These are phyloP conservation scores for Blepharisma undulans DNA, from an alignment of 169 alveolate species.

Conservation along the genomic window DNA sequence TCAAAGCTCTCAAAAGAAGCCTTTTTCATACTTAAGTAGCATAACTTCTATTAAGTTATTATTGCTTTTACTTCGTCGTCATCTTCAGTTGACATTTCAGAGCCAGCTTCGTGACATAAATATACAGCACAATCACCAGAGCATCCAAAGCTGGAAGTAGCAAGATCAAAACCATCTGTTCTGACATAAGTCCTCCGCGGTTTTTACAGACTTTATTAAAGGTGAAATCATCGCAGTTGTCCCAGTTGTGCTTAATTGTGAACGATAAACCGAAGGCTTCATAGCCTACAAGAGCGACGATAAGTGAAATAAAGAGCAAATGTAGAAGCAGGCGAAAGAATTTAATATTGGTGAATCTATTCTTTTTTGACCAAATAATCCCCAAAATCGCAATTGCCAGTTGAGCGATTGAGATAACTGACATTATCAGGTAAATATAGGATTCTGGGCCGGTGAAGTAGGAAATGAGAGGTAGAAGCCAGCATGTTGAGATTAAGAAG, in stretches of 20 bases:
- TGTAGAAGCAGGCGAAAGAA: background rate
- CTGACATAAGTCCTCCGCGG: constrained; percentile 17
- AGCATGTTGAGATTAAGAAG: background rate
- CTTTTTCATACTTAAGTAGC: background rate
- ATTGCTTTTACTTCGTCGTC: background rate
- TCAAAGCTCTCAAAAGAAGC: background rate
- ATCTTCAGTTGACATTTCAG: background rate
- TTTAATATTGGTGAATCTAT: background rate
- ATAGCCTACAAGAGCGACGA: background rate
- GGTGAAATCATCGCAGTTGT: constrained; percentile 13
- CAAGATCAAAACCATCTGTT: background rate
- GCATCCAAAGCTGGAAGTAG: background rate
- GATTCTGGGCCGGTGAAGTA: constrained; percentile 2
- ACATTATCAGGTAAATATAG: background rate
- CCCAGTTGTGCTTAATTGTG: background rate
- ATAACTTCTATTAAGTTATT: background rate
- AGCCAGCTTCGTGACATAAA: background rate
- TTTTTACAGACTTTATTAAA: background rate
- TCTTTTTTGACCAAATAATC: background rate
- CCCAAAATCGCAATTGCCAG: background rate
- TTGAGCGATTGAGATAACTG: background rate
- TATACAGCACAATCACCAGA: background rate
- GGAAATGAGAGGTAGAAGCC: background rate
- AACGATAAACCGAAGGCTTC: background rate
- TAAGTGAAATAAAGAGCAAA: background rate